Evolutionary conservation across 305 asterid species (phyloP).

Genomic region (Fraxinus ornus): DNA sequence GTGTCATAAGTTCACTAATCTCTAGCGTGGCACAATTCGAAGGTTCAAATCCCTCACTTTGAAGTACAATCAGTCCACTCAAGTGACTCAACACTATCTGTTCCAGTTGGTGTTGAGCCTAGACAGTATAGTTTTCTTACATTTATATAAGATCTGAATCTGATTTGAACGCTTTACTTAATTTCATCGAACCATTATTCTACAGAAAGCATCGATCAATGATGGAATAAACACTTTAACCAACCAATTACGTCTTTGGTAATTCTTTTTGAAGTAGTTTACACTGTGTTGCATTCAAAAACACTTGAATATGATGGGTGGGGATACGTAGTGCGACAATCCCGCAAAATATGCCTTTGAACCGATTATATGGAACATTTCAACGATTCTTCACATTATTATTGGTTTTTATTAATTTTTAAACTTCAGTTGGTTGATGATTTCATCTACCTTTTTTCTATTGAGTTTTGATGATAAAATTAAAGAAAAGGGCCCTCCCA

Average conservation of each 20-base stretch:
- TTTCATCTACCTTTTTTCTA: not conserved
- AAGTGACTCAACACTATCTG: no score
- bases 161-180: not conserved
- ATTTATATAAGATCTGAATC: not conserved
- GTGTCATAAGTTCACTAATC: not conserved
- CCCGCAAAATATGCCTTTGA: constrained; percentile 19
- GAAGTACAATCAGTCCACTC: not conserved
- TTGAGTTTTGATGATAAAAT: not conserved
- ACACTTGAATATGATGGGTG: not conserved
- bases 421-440: not conserved
- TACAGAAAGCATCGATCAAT: not conserved
- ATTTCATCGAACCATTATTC: not conserved
- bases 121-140: not conserved
- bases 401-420: not conserved
- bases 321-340: not conserved
- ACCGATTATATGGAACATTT: constrained; percentile 25
- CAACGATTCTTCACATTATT: constrained; percentile 15
- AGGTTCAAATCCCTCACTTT: not conserved
- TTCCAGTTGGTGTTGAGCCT: not conserved
- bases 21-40: not conserved
- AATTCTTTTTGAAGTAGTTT: not conserved
- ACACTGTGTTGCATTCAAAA: not conserved
- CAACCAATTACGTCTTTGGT: not conserved
- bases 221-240: not conserved
- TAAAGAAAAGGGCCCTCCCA: not conserved